These are phyloP conservation scores for Metschnikowia peoriensis DNA, from an alignment of 805 yeast species.

Conservation along the genomic window DNA sequence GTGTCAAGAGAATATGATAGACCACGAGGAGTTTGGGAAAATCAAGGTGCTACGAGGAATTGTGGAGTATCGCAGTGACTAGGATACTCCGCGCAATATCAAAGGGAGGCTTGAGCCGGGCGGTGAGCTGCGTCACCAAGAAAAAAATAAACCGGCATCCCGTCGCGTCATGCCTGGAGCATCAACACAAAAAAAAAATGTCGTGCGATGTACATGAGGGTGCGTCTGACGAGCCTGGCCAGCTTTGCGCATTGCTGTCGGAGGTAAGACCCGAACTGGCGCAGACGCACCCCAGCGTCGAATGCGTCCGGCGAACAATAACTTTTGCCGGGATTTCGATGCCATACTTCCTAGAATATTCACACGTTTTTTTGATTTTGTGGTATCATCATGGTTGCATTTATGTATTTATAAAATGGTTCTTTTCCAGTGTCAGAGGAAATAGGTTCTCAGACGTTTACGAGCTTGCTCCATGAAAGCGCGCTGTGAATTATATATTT, in stretches of 20 bases:
- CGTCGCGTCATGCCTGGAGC: constrained; percentile 1
- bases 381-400: neutral
- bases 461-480: neutral
- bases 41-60: constrained; percentile 64
- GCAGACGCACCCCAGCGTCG: constrained; percentile 8
- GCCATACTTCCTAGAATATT: neutral
- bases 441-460: neutral
- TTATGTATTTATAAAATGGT: no score
- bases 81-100: no score
- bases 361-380: neutral
- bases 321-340: constrained; percentile 1
- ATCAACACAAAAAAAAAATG: neutral
- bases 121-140: neutral
- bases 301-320: constrained; percentile 1
- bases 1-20: constrained; percentile 50
- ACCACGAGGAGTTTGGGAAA: constrained; percentile 54
- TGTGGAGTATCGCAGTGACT: constrained; percentile 43
- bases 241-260: neutral
- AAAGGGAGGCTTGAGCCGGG: neutral
- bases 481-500: no score
- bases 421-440: neutral
- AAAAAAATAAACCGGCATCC: neutral
- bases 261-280: neutral
- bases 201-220: neutral
- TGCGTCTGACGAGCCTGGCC: constrained; percentile 2